These are phyloP conservation scores for Colletotrichum lini DNA, from an alignment of 2,329 filamentous ascomycete genomes.

Conservation along the genomic window DNA sequence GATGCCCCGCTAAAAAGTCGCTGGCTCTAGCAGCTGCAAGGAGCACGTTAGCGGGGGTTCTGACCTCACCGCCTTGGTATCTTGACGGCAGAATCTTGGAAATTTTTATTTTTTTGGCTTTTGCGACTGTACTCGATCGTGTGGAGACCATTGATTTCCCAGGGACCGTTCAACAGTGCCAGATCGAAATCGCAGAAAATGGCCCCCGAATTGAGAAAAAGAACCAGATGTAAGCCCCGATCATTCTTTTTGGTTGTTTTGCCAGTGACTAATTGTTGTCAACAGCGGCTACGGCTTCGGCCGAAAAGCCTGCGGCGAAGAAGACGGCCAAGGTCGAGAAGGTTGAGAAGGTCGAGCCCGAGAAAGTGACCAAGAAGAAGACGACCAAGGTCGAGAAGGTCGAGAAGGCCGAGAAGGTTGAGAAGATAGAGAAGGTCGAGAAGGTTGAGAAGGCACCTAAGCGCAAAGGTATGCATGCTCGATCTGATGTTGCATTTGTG, in stretches of 20 bases:
- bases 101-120: slow-evolving; percentile 48
- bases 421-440: slow-evolving; percentile 45
- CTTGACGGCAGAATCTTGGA: slow-evolving; percentile 42
- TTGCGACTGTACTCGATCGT: slow-evolving; percentile 29
- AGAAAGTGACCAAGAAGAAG: slow-evolving; percentile 35
- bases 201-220: slow-evolving; percentile 61
- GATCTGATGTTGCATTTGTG: neutral
- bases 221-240: slow-evolving; percentile 48
- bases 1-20: slow-evolving; percentile 23
- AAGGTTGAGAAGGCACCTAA: slow-evolving; percentile 54
- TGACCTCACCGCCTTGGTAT: slow-evolving; percentile 35
- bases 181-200: slow-evolving; percentile 50
- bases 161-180: slow-evolving; percentile 28
- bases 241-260: neutral
- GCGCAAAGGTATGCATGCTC: slow-evolving; percentile 53
- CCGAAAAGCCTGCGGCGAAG: slow-evolving; percentile 51
- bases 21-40: slow-evolving; percentile 12
- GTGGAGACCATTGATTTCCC: slow-evolving; percentile 19
- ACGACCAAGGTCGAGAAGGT: slow-evolving; percentile 53
- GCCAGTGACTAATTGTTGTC: neutral
- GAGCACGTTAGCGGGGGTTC: slow-evolving; percentile 34
- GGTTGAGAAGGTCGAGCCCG: slow-evolving; percentile 36
- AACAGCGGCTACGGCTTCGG: slow-evolving; percentile 50
- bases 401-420: slow-evolving; percentile 37
- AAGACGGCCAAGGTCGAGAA: slow-evolving; percentile 38